Base-by-base conservation (phyloP, 768 basidiomycete genomes). In the Psilocybe subaeruginosa region DNA sequence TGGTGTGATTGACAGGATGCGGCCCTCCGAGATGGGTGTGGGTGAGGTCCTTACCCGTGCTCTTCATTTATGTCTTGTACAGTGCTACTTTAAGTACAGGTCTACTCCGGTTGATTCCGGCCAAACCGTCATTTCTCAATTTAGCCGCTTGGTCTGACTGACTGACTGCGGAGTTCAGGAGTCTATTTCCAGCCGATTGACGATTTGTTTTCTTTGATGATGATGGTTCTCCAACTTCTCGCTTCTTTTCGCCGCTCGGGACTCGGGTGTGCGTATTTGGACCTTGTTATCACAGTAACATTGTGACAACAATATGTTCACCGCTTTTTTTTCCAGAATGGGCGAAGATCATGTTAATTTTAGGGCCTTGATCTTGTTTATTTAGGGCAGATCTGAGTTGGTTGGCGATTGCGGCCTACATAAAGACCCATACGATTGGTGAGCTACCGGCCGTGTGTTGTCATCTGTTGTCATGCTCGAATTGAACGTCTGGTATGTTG, bases 261-360 rank as follows among this genome's bases (percentile, higher is more conserved):
- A 55, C 59, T 60, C 59, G 59, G 59, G 54, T 35, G 53, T 17
- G 56, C 33, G 35, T 49, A n/a, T 8, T 43, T 43, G 37, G 14
- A 39, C 37, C 8, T 8, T 39, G 14, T 8, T 39, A 39, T 39
- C 37, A 39, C 41, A 43, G 41, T 43, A 5, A 43, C 41, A 43
- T 43, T 43, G 41, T 43, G 41, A 12, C 41, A 43, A 43, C 41
- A n/a, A 12, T 43, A 12, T 5, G 43, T 56, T 55, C 65, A 63
- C 65, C 57, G 65, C 63, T 57, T 64, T 59, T 54, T 54, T 63
- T 53, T 43, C 66, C 68, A 65, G 61, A 64, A 66, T 30, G 35
- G 58, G 67, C 60, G 68, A 65, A 62, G 64, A 69, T 69, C 68
- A 67, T 62, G 60, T 64, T 64, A 64, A 63, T 65, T 67, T 66